phyloP scores from a whole-genome alignment of 2,329 filamentous ascomycete genomes.

The Trichoderma arundinaceum region DNA sequence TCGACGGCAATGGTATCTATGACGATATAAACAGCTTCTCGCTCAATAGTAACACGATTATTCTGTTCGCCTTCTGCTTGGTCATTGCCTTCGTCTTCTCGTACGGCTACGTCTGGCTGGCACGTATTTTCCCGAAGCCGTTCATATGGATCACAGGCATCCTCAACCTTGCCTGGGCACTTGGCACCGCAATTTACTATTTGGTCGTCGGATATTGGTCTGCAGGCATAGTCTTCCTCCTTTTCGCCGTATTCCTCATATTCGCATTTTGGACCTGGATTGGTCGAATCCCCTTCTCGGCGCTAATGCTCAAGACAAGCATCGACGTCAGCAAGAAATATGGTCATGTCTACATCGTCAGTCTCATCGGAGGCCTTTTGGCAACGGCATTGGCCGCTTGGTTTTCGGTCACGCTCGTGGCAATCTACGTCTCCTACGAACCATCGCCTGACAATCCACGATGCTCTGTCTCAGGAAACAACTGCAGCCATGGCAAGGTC shows the following conservation, averaged over 20 bases:
- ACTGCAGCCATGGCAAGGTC: slow-evolving; percentile 77
- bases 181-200: slow-evolving; percentile 90
- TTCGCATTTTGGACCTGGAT: slow-evolving; percentile 81
- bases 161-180: slow-evolving; percentile 79
- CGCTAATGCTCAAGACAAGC: slow-evolving; percentile 83
- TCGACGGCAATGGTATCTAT: slow-evolving; percentile 77
- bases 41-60: slow-evolving; percentile 81
- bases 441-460: slow-evolving; percentile 61
- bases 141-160: slow-evolving; percentile 95
- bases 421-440: slow-evolving; percentile 83
- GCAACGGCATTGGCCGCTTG: slow-evolving; percentile 80
- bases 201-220: slow-evolving; percentile 77
- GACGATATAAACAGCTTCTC: slow-evolving; percentile 66
- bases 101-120: slow-evolving; percentile 75
- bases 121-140: slow-evolving; percentile 80
- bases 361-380: slow-evolving; percentile 78
- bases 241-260: slow-evolving; percentile 59
- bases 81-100: slow-evolving; percentile 76
- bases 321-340: slow-evolving; percentile 84
- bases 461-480: slow-evolving; percentile 51
- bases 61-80: slow-evolving; percentile 82
- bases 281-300: slow-evolving; percentile 85
- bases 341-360: slow-evolving; percentile 86
- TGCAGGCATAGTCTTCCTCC: slow-evolving; percentile 83
- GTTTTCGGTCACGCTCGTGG: slow-evolving; percentile 85